Base-by-base conservation (phyloP, 106 monocot species). In the Dendrobium officinale region DNA sequence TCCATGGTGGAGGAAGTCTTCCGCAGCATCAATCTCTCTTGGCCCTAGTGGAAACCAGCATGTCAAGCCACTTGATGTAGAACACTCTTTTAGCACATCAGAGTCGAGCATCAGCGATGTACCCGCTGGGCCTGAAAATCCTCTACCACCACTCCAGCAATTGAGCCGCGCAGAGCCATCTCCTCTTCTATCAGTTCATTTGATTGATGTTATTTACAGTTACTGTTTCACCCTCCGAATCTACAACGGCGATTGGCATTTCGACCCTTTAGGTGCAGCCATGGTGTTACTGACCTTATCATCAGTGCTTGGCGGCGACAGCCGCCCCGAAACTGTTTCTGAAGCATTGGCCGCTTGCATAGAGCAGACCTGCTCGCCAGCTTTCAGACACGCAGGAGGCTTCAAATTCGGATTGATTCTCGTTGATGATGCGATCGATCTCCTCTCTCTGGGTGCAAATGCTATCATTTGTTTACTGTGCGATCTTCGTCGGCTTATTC, bases 171-270 rank as follows among this genome's bases (percentile, higher is more conserved):
- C 80, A 66, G 85, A 85, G 20, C 91, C 93, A 29, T 91, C 93
- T 78, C 93, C 94, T 59, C 79, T 88, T 78, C 85, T 95, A 49
- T 55, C 89, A 9, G 80, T 99, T 68, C 99, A 99, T 79, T 77
- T 99, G 77, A 84, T 91, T 13, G 98, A 98, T 51, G 77, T 95
- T 31, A 67, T 95, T 40, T 99, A 93, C 78, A 87, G 87, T 78
- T 93, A 99, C 82, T 99, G 95, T 77, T 99, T 99, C 55, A 88
- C 95, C 42, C 93, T 99, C 37, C 88, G 95, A 11, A 79, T 90
- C 19, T 95, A 99, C 70, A 99, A 99, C 56, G 99, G 99, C 0
- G 99, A 99, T 75, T 99, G 95, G 95, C 83, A 74, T 7, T 89
- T 79, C 78, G 99, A 99, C 79, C 86, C 95, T n/a, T 66, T 88